These are phyloP conservation scores for Cystobasidium onofrii DNA, from an alignment of 768 basidiomycete species.

Conservation along the genomic window DNA sequence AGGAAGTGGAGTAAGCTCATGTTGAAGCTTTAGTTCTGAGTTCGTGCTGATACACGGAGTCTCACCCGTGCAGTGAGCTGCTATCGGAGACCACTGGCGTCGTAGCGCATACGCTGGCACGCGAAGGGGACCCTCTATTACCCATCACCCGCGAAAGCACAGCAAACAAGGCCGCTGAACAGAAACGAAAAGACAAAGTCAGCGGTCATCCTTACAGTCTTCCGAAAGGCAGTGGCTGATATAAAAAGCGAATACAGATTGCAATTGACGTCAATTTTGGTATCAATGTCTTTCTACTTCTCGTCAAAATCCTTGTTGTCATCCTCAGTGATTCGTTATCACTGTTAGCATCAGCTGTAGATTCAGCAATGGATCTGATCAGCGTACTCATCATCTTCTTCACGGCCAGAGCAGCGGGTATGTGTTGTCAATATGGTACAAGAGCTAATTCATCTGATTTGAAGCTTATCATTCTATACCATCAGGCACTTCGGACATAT, in stretches of 20 bases:
- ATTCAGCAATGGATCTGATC: conserved; percentile 48
- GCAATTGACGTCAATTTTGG: conserved; percentile 41
- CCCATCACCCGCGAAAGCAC: conserved; percentile 20
- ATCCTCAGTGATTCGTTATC: conserved; percentile 48
- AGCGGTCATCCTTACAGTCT: neutral
- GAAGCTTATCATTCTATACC: too few species aligned
- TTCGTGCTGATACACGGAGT: neutral
- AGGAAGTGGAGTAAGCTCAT: conserved; percentile 19
- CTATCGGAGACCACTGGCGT: conserved; percentile 13
- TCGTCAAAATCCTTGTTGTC: conserved; percentile 46
- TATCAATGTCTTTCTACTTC: conserved; percentile 46
- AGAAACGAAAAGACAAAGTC: neutral
- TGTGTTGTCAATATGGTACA: too few species aligned
- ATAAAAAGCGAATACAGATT: neutral
- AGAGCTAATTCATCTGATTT: too few species aligned
- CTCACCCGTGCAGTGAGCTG: conserved; percentile 2
- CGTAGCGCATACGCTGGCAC: conserved; percentile 14
- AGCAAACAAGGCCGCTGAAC: neutral
- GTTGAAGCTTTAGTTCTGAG: neutral
- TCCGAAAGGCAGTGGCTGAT: neutral
- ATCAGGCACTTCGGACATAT: neutral
- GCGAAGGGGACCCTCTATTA: conserved; percentile 18
- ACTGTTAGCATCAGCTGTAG: conserved; percentile 47
- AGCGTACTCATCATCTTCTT: conserved; percentile 48
- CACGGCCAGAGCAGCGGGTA: conserved; percentile 45